Evolutionary conservation across 352 stramenopile genomes (phyloP).

Genomic region (Phytopythium helicoides): DNA sequence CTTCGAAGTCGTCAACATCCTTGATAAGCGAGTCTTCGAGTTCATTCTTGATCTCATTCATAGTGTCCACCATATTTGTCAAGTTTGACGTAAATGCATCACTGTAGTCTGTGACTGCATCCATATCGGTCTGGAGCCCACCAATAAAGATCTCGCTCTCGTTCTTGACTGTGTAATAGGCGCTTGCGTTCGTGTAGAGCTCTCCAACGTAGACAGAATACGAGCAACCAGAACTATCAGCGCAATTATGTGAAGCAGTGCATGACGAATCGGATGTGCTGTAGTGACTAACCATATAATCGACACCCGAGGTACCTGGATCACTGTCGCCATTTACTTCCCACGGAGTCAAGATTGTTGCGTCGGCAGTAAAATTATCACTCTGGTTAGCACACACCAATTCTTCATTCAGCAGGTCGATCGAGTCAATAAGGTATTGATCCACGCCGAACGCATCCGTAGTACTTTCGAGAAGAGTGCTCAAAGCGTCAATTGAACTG

Average conservation of each 20-base stretch:
- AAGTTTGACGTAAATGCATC: conserved; percentile 46
- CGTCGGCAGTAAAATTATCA: conserved; percentile 18
- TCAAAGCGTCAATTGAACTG: conserved; percentile 15
- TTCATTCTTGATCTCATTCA: conserved; percentile 39
- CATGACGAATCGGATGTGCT: not conserved
- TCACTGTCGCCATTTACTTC: too few species aligned
- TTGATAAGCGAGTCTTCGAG: conserved; percentile 45
- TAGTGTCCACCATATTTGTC: conserved; percentile 22
- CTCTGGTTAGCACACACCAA: conserved; percentile 6
- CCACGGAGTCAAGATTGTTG: not conserved
- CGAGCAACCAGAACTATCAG: conserved; percentile 4
- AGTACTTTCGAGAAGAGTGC: not conserved
- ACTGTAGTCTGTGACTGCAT: conserved; percentile 23
- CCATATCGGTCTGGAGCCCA: conserved; percentile 28
- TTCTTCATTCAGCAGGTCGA: not conserved
- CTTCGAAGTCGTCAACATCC: conserved; percentile 54
- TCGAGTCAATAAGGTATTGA: too few species aligned
- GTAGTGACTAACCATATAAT: conserved; percentile 32
- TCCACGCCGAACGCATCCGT: not conserved
- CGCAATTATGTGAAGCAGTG: not conserved
- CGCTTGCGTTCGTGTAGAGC: conserved; percentile 11
- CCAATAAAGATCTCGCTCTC: conserved; percentile 23
- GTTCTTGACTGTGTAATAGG: conserved; percentile 12
- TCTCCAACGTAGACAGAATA: conserved; percentile 15
- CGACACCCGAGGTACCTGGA: too few species aligned